These are phyloP conservation scores for Nannizziopsis arthrosporioides DNA, from an alignment of 2,329 filamentous ascomycete species.

Conservation along the genomic window DNA sequence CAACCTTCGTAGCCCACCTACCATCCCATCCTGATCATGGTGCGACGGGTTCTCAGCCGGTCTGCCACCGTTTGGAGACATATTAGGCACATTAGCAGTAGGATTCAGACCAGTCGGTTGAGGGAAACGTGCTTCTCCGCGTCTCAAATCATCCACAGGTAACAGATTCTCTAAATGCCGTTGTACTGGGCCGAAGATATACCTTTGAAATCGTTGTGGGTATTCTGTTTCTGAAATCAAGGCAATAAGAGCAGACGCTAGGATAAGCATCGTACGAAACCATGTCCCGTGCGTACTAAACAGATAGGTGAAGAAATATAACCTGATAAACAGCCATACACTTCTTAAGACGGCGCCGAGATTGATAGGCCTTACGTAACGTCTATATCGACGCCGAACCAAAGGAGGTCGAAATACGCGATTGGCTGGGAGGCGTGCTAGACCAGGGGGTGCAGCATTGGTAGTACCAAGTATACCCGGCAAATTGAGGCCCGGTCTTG, in stretches of 20 bases:
- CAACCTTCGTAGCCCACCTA: conserved; percentile 14
- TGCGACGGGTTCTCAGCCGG: not conserved
- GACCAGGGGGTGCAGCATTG: not conserved
- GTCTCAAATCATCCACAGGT: conserved; percentile 20
- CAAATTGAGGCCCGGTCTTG: not conserved
- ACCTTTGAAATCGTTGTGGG: conserved; percentile 25
- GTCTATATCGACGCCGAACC: conserved; percentile 5
- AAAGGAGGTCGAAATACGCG: conserved; percentile 6
- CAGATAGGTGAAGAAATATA: conserved; percentile 49
- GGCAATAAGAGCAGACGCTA: conserved; percentile 28
- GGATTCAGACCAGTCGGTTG: conserved; percentile 3
- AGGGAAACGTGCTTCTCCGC: not conserved
- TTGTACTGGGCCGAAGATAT: conserved; percentile 31
- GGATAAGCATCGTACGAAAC: conserved; percentile 33
- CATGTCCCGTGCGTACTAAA: conserved; percentile 41
- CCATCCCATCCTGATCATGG: conserved; percentile 5
- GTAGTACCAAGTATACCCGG: not conserved
- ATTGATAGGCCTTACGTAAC: conserved; percentile 8
- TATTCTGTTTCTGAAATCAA: conserved; percentile 33
- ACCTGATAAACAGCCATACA: conserved; percentile 47
- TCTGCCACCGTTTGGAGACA: conserved; percentile 10
- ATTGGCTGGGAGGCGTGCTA: not conserved
- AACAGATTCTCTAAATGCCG: conserved; percentile 36
- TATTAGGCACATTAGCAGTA: not conserved
- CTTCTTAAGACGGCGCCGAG: conserved; percentile 24